These are phyloP conservation scores for Ilyonectria robusta DNA, from an alignment of 2,329 filamentous ascomycete species.

Conservation along the genomic window DNA sequence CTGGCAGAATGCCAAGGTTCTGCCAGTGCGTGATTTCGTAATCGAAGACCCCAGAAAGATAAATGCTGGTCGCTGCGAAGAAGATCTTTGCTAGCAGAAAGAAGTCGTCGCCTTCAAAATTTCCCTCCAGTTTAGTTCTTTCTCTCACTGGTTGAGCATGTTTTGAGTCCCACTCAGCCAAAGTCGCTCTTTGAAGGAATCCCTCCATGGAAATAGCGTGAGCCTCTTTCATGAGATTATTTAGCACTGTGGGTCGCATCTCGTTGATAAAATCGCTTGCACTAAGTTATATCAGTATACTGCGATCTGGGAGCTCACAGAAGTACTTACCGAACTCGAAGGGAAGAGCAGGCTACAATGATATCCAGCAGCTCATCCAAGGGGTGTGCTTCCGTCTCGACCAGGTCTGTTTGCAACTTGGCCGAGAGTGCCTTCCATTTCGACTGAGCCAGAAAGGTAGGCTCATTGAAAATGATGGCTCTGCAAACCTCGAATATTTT, in stretches of 20 bases:
- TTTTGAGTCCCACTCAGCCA: conserved; percentile 32
- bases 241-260: rapidly evolving
- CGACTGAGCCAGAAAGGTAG: conserved; percentile 43
- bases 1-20: conserved; percentile 35
- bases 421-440: conserved; percentile 42
- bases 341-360: conserved; percentile 49
- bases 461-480: conserved; percentile 50
- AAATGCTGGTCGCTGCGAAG: conserved; percentile 53
- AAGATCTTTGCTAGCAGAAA: conserved; percentile 43
- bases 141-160: rapidly evolving
- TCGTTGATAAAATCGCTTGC: conserved; percentile 17
- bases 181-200: conserved; percentile 33
- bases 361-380: conserved; percentile 50
- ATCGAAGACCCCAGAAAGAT: conserved; percentile 55
- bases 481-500: conserved; percentile 52
- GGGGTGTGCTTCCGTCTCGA: rapidly evolving
- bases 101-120: conserved; percentile 29
- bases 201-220: conserved; percentile 38
- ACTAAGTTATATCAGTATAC: conserved; percentile 14
- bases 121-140: rapidly evolving
- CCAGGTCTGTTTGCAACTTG: background rate
- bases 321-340: conserved; percentile 49
- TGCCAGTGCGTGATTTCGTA: conserved; percentile 53
- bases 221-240: background rate
- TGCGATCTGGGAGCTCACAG: too few species aligned